A percentile compares a stretch with the other conserved stretches of the same genome.
These are phyloP conservation scores for Rubroshorea leprosula DNA, from an alignment of 345 rosid species.

Conservation along the genomic window DNA sequence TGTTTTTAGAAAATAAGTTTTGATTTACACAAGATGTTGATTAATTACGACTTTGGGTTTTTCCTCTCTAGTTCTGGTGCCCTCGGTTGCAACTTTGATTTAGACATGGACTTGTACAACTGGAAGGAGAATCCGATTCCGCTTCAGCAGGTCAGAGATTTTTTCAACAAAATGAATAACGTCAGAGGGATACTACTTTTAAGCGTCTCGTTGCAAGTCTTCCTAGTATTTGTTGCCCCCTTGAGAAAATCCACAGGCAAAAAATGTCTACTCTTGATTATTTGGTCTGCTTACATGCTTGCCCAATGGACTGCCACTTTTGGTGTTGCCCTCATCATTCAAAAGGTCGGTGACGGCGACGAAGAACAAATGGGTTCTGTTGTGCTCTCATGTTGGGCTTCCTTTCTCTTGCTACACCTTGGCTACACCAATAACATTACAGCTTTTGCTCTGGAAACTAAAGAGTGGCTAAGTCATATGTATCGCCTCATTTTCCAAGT, in stretches of 20 bases:
- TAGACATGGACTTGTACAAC: no score
- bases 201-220: slow-evolving; percentile 47
- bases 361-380: not conserved
- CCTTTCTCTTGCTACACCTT: slow-evolving; percentile 55
- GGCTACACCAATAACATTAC: slow-evolving; percentile 71
- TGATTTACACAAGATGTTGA: no score
- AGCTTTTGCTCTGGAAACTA: slow-evolving; percentile 58
- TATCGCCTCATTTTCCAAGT: slow-evolving; percentile 41
- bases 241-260: slow-evolving; percentile 38
- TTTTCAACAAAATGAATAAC: no score
- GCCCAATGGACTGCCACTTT: slow-evolving; percentile 60
- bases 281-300: slow-evolving; percentile 55
- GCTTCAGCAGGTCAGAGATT: no score
- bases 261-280: slow-evolving; percentile 25
- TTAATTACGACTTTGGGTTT: no score
- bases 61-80: no score
- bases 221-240: slow-evolving; percentile 48
- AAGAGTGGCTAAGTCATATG: slow-evolving; percentile 54
- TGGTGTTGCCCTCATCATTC: slow-evolving; percentile 49
- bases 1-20: no score
- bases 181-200: no score
- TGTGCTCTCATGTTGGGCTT: slow-evolving; percentile 51
- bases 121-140: no score
- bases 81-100: no score
- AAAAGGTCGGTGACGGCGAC: no score